Evolutionary conservation across 176 grass and related monocot genomes (phyloP).

Genomic region (Puccinellia tenuiflora): DNA sequence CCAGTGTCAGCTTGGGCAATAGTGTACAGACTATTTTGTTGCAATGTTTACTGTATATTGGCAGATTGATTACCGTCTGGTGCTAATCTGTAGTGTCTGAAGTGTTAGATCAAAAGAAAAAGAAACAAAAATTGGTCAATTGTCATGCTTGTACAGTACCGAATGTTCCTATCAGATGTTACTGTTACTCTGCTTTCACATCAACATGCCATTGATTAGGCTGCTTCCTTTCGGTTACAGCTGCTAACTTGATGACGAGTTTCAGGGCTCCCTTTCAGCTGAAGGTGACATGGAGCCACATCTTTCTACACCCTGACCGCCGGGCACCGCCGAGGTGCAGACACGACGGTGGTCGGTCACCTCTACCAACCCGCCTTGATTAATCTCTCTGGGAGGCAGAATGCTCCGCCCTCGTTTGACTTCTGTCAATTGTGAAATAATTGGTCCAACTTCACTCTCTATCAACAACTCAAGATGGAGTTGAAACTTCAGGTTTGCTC

Average conservation of each 20-base stretch:
- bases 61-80: neutral
- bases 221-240: neutral
- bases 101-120: neutral
- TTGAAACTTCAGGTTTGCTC: neutral
- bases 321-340: neutral
- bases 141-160: neutral
- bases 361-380: neutral
- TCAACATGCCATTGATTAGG: neutral
- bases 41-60: neutral
- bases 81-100: neutral
- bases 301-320: neutral
- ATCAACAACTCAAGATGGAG: neutral
- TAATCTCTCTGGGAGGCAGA: neutral
- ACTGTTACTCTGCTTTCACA: neutral
- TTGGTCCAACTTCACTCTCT: neutral
- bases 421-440: neutral
- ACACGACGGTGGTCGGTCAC: neutral
- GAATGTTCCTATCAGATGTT: neutral
- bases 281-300: neutral
- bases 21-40: neutral
- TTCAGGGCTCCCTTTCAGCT: neutral
- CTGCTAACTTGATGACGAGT: constrained; percentile 5
- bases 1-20: neutral
- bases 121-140: neutral
- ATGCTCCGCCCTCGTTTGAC: neutral